Evolutionary conservation across 345 rosid species (phyloP).

Genomic region (Hevea brasiliensis): DNA sequence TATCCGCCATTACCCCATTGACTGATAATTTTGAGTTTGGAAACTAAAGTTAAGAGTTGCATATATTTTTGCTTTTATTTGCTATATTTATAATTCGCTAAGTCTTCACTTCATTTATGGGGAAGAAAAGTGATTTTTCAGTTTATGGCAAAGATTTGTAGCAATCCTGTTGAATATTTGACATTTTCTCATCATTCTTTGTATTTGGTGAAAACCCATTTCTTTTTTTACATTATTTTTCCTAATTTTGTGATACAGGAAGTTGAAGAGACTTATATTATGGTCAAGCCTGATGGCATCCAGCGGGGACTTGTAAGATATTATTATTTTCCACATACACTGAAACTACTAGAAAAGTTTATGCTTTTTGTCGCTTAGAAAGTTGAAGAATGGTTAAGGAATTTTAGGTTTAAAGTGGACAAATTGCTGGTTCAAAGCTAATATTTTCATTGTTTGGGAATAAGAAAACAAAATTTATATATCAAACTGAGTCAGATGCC

Average conservation of each 20-base stretch:
- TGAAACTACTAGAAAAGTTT: neutral
- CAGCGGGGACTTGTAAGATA: constrained; percentile 86
- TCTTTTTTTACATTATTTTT: too few relatives aligned
- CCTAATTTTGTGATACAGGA: too few relatives aligned
- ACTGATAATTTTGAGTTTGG: constrained; percentile 4
- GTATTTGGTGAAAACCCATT: too few relatives aligned
- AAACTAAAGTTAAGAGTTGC: too few relatives aligned
- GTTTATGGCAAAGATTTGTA: too few relatives aligned
- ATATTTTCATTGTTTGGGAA: too few relatives aligned
- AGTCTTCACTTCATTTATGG: neutral
- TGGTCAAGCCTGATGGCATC: constrained; percentile 94
- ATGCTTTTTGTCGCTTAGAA: neutral
- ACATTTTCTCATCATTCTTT: neutral
- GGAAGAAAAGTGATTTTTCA: neutral
- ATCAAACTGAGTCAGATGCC: neutral
- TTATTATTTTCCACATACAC: neutral
- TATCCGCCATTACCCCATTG: neutral
- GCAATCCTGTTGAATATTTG: too few relatives aligned
- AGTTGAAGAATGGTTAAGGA: too few relatives aligned
- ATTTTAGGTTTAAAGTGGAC: too few relatives aligned
- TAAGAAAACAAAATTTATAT: too few relatives aligned
- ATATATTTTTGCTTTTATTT: neutral
- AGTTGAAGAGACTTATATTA: constrained; percentile 82
- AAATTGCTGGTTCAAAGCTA: neutral
- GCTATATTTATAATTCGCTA: neutral